These are phyloP conservation scores for Pichia deserticola DNA, from an alignment of 805 yeast genomes.

Conservation along the genomic window DNA sequence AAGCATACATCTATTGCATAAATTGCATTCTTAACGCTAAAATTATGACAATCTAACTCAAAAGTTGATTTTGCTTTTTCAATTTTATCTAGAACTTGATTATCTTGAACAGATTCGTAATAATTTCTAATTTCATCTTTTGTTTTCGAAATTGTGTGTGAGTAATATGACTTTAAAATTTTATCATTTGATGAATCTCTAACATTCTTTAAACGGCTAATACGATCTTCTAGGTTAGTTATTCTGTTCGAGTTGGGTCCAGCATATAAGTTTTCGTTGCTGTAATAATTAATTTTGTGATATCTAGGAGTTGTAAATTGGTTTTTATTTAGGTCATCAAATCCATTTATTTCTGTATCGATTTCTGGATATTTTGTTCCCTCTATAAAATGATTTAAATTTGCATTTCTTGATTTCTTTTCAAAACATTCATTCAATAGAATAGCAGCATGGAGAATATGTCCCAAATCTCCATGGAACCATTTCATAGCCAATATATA, in stretches of 20 bases:
- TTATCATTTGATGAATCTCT: background rate
- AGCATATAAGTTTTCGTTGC: no score
- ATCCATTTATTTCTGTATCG: background rate
- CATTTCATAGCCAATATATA: slow-evolving; percentile 32
- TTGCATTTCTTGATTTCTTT: background rate
- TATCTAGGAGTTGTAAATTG: background rate
- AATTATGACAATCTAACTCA: slow-evolving; percentile 51
- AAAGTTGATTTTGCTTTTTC: slow-evolving; percentile 14
- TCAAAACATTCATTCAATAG: slow-evolving; percentile 18
- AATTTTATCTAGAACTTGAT: background rate
- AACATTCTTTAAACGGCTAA: background rate
- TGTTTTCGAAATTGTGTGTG: background rate
- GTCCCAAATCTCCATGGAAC: slow-evolving; percentile 37
- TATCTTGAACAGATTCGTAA: background rate
- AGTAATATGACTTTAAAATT: slow-evolving; percentile 1
- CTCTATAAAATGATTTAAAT: background rate
- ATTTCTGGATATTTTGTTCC: no score
- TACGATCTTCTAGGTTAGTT: background rate
- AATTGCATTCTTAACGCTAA: slow-evolving; percentile 41
- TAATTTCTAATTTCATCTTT: background rate
- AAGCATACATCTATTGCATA: slow-evolving; percentile 31
- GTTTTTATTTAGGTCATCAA: background rate
- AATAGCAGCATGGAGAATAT: slow-evolving; percentile 31
- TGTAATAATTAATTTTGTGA: no score
- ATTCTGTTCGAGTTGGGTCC: background rate